phyloP scores from a whole-genome alignment of 495 filamentous ascomycete genomes.

The Xylaria curta region DNA sequence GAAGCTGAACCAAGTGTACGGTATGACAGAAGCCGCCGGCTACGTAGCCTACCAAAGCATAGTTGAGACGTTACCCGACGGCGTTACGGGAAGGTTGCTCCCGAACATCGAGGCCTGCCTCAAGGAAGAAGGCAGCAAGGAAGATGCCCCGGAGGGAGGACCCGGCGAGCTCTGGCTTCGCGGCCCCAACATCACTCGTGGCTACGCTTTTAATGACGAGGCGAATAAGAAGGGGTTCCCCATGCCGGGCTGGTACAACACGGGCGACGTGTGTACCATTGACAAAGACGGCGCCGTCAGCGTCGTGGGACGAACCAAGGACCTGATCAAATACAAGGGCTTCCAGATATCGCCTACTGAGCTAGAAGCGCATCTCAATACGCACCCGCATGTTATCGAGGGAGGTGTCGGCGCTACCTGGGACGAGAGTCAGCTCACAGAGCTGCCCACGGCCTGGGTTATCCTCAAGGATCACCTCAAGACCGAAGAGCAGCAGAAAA shows the following conservation, averaged over 20 bases:
- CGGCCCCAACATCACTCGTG: constrained; percentile 68
- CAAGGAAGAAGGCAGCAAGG: constrained; percentile 30
- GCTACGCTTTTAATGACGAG: constrained; percentile 67
- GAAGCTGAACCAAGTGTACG: constrained; percentile 37
- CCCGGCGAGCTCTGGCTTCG: constrained; percentile 70
- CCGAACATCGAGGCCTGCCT: constrained; percentile 38
- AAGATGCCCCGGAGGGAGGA: constrained; percentile 62
- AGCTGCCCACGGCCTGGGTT: constrained; percentile 74
- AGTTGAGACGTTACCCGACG: constrained; percentile 27
- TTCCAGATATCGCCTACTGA: constrained; percentile 79
- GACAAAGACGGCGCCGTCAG: constrained; percentile 63
- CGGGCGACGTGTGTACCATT: constrained; percentile 68
- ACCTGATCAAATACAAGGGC: constrained; percentile 73
- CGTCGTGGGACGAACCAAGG: constrained; percentile 71
- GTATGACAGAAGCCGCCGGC: constrained; percentile 41
- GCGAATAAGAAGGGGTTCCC: constrained; percentile 63
- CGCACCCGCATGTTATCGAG: constrained; percentile 69
- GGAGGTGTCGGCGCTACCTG: constrained; percentile 73
- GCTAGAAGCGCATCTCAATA: constrained; percentile 68
- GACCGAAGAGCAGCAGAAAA: constrained; percentile 42
- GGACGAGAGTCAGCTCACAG: constrained; percentile 64
- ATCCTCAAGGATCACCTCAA: constrained; percentile 58
- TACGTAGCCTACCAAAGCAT: constrained; percentile 37
- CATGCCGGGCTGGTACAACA: constrained; percentile 68
- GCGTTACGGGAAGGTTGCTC: constrained; percentile 32